A percentile compares a stretch with the other conserved stretches of the same genome.
phyloP scores from a whole-genome alignment of 805 yeast species.

The Wickerhamomyces bovis region DNA sequence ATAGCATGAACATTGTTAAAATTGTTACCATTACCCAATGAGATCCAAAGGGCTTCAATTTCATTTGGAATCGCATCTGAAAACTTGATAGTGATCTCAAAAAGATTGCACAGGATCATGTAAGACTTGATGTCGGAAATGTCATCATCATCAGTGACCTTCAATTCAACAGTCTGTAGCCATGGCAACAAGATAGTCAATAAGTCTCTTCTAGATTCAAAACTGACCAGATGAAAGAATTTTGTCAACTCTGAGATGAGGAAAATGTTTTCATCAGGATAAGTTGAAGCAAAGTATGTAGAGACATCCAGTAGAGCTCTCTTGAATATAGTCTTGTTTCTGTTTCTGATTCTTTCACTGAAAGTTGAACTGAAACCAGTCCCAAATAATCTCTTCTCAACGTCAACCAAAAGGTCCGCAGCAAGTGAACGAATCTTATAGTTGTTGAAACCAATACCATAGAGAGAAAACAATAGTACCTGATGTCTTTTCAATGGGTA shows the following conservation, averaged over 20 bases:
- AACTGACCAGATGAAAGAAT: conserved; percentile 55
- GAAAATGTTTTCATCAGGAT: conserved; percentile 53
- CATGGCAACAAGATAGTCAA: conserved; percentile 82
- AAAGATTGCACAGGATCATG: conserved; percentile 75
- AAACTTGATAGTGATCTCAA: conserved; percentile 79
- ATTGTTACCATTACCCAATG: conserved; percentile 72
- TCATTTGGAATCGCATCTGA: conserved; percentile 74
- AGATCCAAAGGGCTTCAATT: conserved; percentile 93
- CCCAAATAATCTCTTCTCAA: conserved; percentile 56
- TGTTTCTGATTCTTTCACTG: conserved; percentile 65
- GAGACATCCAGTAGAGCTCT: conserved; percentile 80
- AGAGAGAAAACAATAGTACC: conserved; percentile 66
- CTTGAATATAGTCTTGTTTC: conserved; percentile 78
- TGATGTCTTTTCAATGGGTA: conserved; percentile 55
- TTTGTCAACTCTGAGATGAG: conserved; percentile 69
- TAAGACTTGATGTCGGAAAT: conserved; percentile 32
- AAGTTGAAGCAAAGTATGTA: conserved; percentile 55
- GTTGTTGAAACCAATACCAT: conserved; percentile 71
- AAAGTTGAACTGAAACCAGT: conserved; percentile 50
- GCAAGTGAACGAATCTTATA: conserved; percentile 67
- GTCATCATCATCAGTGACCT: conserved; percentile 33
- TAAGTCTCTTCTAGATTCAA: conserved; percentile 66
- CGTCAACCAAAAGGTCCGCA: conserved; percentile 56
- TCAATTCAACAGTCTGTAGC: conserved; percentile 78
- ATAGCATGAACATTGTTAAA: conserved; percentile 66